These are phyloP conservation scores for Globisporangium nagaii DNA, from an alignment of 352 stramenopile species.

Conservation along the genomic window DNA sequence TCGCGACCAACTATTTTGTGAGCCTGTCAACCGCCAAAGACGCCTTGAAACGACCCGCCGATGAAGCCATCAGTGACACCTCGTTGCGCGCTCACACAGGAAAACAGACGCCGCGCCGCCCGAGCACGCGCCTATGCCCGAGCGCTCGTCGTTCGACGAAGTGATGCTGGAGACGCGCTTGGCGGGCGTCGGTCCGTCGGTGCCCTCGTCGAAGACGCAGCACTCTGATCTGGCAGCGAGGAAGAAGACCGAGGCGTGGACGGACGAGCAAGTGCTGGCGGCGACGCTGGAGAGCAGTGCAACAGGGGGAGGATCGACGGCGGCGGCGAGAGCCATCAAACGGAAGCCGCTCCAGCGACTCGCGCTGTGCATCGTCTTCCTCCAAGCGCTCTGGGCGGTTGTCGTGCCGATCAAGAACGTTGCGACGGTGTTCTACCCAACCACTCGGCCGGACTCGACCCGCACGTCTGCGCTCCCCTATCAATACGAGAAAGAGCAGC, in stretches of 20 bases:
- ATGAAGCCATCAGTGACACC: too few species aligned
- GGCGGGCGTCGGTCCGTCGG: constrained; percentile 7
- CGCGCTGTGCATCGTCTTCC: constrained; percentile 13
- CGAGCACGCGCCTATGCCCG: not conserved
- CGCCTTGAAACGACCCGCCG: not conserved
- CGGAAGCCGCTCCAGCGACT: constrained; percentile 2
- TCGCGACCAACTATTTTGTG: constrained; percentile 1
- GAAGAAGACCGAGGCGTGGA: constrained; percentile 12
- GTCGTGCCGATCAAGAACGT: constrained; percentile 39
- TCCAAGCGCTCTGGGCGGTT: constrained; percentile 34
- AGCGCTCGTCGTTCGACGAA: constrained; percentile 8
- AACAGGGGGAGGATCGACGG: not conserved
- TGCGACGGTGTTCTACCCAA: constrained; percentile 25
- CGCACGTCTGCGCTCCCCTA: not conserved
- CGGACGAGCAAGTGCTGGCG: not conserved
- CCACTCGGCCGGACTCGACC: constrained; percentile 18
- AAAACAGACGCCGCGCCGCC: too few species aligned
- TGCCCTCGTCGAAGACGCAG: not conserved
- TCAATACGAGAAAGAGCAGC: not conserved
- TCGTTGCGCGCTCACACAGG: too few species aligned
- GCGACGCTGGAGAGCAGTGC: not conserved
- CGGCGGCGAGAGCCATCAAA: not conserved
- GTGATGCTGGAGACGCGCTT: constrained; percentile 7
- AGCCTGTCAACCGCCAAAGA: not conserved
- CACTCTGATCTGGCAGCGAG: not conserved